These are phyloP conservation scores for Gossypium anomalum DNA, from an alignment of 345 rosid genomes.

Conservation along the genomic window DNA sequence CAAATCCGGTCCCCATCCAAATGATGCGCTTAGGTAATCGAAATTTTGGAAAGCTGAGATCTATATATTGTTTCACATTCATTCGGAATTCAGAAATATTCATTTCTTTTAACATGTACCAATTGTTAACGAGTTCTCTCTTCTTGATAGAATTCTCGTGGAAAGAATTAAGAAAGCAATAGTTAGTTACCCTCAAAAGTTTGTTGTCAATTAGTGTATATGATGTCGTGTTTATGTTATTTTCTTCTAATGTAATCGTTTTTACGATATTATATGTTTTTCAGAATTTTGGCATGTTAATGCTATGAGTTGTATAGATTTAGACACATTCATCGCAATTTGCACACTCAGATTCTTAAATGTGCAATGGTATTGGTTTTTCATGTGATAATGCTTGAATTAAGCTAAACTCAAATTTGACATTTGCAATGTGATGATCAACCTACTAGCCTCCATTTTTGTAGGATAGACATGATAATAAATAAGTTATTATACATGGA, in stretches of 20 bases:
- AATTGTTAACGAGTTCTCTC: not conserved
- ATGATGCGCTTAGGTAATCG: not conserved
- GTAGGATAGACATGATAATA: not conserved
- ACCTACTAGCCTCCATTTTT: not conserved
- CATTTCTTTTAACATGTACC: not conserved
- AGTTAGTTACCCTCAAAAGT: not conserved
- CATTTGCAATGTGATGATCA: not conserved
- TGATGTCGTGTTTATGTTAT: too few species aligned
- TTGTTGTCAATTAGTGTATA: not conserved
- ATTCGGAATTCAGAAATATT: not conserved
- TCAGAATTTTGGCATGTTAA: too few species aligned
- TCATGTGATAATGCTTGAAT: not conserved
- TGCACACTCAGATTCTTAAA: too few species aligned
- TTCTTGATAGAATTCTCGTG: not conserved
- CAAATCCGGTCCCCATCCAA: not conserved
- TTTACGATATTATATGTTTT: too few species aligned
- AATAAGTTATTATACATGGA: slow-evolving; percentile 3
- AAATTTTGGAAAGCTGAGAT: not conserved
- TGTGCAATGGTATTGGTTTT: too few species aligned
- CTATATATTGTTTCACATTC: not conserved
- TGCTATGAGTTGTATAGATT: too few species aligned
- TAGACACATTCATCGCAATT: too few species aligned
- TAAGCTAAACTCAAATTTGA: not conserved
- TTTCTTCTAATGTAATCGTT: too few species aligned
- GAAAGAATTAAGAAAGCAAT: not conserved